Conservation (phyloP, 83 land plant species). For the Picea mariana region DNA sequence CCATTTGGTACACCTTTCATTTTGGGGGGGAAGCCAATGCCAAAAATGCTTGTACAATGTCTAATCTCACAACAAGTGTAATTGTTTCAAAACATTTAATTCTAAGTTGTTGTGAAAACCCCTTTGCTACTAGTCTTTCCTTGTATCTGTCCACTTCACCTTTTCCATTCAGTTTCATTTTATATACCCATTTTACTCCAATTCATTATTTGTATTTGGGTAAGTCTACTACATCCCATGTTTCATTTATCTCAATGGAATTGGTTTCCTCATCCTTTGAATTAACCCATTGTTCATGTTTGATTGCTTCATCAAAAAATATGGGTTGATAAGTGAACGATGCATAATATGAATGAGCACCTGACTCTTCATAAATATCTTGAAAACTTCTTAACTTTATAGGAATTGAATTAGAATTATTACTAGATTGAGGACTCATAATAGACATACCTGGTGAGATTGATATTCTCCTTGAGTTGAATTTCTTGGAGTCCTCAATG, state of each 20-base stretch:
- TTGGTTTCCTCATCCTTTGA: neutral
- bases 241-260: neutral
- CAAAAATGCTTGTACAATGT: no score
- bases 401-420: neutral
- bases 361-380: neutral
- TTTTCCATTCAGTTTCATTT: neutral
- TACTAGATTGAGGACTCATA: neutral
- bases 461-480: neutral
- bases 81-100: no score
- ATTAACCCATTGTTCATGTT: neutral
- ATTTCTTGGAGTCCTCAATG: no score
- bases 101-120: neutral
- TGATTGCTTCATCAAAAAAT: neutral
- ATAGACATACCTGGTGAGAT: neutral
- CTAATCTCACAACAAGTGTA: no score
- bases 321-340: no score
- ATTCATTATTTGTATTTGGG: neutral
- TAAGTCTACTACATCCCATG: neutral
- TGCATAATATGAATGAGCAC: neutral
- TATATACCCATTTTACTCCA: neutral
- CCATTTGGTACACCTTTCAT: no score
- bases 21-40: no score
- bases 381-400: neutral
- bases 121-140: neutral
- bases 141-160: neutral